phyloP scores from a whole-genome alignment of 345 rosid species.

The Leavenworthia alabamica region DNA sequence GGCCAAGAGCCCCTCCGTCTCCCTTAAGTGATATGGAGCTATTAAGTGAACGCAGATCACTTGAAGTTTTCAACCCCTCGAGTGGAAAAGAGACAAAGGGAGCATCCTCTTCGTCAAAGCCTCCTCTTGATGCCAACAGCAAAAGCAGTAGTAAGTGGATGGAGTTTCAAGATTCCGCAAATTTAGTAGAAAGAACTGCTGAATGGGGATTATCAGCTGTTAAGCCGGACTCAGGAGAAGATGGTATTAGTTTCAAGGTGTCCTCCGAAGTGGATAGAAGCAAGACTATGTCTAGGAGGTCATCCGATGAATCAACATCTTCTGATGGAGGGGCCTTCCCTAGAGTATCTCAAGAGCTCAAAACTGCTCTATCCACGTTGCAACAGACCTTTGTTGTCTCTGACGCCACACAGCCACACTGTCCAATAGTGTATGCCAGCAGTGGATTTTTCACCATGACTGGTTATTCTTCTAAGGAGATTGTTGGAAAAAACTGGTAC shows the following conservation, averaged over 20 bases:
- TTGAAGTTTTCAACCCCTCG: constrained; percentile 33
- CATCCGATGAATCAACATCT: constrained; percentile 57
- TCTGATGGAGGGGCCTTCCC: constrained; percentile 47
- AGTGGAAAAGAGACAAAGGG: constrained; percentile 19
- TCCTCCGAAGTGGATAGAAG: constrained; percentile 40
- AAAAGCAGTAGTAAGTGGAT: constrained; percentile 49
- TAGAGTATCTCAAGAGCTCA: constrained; percentile 79
- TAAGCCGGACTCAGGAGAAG: constrained; percentile 42
- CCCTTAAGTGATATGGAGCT: constrained; percentile 16
- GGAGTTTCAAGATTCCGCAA: constrained; percentile 57
- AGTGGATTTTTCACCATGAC: constrained; percentile 93
- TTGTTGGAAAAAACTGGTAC: constrained; percentile 89
- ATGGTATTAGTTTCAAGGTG: constrained; percentile 41
- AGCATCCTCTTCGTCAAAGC: constrained; percentile 22
- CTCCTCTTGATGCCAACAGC: background rate
- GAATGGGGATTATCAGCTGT: constrained; percentile 77
- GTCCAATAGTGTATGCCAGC: constrained; percentile 91
- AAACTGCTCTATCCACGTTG: constrained; percentile 72
- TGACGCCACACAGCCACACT: constrained; percentile 80
- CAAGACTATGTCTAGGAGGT: constrained; percentile 45
- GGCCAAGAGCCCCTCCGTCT: constrained; percentile 27
- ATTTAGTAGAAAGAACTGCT: constrained; percentile 60
- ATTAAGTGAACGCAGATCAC: constrained; percentile 27
- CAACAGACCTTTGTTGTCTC: constrained; percentile 97
- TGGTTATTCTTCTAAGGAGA: constrained; percentile 76